phyloP scores from a whole-genome alignment of 495 filamentous ascomycete genomes.

The Usnea hakonensis region DNA sequence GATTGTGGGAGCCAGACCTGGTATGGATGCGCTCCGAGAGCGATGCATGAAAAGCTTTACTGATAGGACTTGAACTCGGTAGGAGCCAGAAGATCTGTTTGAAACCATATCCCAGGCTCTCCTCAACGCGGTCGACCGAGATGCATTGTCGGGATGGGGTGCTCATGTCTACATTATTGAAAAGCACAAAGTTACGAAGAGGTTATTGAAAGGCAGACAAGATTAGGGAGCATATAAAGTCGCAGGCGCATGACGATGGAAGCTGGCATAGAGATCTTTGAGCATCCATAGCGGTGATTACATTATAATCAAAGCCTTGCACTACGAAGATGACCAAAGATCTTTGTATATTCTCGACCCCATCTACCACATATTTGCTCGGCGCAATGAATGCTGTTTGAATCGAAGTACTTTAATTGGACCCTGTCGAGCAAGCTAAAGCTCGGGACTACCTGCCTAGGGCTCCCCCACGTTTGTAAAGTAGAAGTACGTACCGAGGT shows the following conservation, averaged over 20 bases:
- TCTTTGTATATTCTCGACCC: not conserved
- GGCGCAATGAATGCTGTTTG: too few relatives aligned
- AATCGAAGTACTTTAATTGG: too few relatives aligned
- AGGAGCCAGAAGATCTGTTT: slow-evolving; percentile 91
- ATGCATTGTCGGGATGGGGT: slow-evolving; percentile 95
- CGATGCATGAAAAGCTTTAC: slow-evolving; percentile 11
- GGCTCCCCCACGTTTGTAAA: not conserved
- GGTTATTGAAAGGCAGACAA: slow-evolving; percentile 86
- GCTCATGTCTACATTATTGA: slow-evolving; percentile 98
- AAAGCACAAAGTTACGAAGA: slow-evolving; percentile 99
- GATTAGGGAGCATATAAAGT: slow-evolving; percentile 29
- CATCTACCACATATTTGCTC: too few relatives aligned
- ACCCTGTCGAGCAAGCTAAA: too few relatives aligned
- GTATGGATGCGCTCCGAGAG: slow-evolving; percentile 42
- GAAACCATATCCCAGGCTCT: slow-evolving; percentile 98
- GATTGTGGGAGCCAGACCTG: slow-evolving; percentile 94
- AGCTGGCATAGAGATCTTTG: not conserved
- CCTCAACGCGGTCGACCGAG: slow-evolving; percentile 89
- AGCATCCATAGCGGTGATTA: slow-evolving; percentile 7
- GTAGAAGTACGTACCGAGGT: too few relatives aligned
- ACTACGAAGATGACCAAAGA: not conserved
- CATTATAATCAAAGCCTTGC: not conserved
- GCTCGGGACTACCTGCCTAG: too few relatives aligned
- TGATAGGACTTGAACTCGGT: slow-evolving; percentile 22
- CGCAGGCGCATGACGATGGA: slow-evolving; percentile 9